A percentile compares a stretch with the other conserved stretches of the same genome.
Conservation (phyloP, 1,284 basidiomycete genomes). For the Crucibulum parvulum region DNA sequence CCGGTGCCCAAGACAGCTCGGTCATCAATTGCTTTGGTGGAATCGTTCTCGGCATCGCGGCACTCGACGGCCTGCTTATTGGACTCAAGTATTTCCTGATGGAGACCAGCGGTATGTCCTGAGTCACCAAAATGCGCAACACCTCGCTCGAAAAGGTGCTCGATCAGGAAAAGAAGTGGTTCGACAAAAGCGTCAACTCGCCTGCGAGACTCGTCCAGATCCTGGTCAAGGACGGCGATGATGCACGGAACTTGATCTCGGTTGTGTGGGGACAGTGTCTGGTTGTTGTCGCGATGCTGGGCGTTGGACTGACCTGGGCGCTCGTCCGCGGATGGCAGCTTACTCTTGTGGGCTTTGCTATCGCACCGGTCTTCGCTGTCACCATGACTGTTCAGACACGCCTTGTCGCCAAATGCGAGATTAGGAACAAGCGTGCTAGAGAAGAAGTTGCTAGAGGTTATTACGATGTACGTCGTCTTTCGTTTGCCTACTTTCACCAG, state of each 20-base stretch:
- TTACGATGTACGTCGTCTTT: slow-evolving; percentile 69
- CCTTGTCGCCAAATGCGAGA: slow-evolving; percentile 76
- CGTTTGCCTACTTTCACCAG: too few relatives aligned
- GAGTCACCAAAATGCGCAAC: slow-evolving; percentile 54
- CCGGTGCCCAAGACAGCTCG: slow-evolving; percentile 65
- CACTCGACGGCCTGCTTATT: slow-evolving; percentile 82
- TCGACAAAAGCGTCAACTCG: slow-evolving; percentile 54
- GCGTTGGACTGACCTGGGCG: not conserved
- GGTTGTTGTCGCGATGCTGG: too few relatives aligned
- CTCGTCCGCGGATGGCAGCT: not conserved
- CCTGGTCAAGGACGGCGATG: not conserved
- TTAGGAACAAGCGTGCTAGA: slow-evolving; percentile 81
- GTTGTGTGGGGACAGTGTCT: too few relatives aligned
- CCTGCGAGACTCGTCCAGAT: not conserved
- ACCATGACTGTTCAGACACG: slow-evolving; percentile 78
- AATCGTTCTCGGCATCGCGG: slow-evolving; percentile 77
- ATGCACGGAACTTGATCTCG: too few relatives aligned
- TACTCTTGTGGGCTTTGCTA: not conserved
- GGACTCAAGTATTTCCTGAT: not conserved
- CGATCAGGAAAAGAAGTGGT: slow-evolving; percentile 90
- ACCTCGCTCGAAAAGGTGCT: slow-evolving; percentile 47
- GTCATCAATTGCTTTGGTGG: slow-evolving; percentile 75
- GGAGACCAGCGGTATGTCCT: too few relatives aligned
- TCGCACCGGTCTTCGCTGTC: slow-evolving; percentile 50
- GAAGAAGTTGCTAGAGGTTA: slow-evolving; percentile 89